Percentiles rank a stretch among this genome's conserved stretches.
These are phyloP conservation scores for thale cress (Arabidopsis thaliana) DNA, from an alignment of 345 rosid genomes.

Conservation along the genomic window TAIR10.1 NC_003076.8:931501-932000, in stretches of 20 bases:
- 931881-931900: not conserved
- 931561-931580: not conserved
- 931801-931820: slow-evolving; percentile 22
- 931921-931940: slow-evolving; percentile 45
- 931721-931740: slow-evolving; percentile 43
- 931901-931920: slow-evolving; percentile 14
- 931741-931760: slow-evolving; percentile 28
- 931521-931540: no score
- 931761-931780: slow-evolving; percentile 26
- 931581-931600: not conserved
- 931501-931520: no score
- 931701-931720: slow-evolving; percentile 33
- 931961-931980: slow-evolving; percentile 42
- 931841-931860: slow-evolving; percentile 36
- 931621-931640: slow-evolving; percentile 27
- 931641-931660: not conserved
- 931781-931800: not conserved
- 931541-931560: not conserved
- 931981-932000: slow-evolving; percentile 41
- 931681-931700: slow-evolving; percentile 43
- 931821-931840: slow-evolving; percentile 39
- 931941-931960: slow-evolving; percentile 43
- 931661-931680: not conserved
- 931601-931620: not conserved
- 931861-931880: slow-evolving; percentile 25